These are phyloP conservation scores for Neonectria punicea DNA, from an alignment of 2,329 filamentous ascomycete genomes.

Conservation along the genomic window DNA sequence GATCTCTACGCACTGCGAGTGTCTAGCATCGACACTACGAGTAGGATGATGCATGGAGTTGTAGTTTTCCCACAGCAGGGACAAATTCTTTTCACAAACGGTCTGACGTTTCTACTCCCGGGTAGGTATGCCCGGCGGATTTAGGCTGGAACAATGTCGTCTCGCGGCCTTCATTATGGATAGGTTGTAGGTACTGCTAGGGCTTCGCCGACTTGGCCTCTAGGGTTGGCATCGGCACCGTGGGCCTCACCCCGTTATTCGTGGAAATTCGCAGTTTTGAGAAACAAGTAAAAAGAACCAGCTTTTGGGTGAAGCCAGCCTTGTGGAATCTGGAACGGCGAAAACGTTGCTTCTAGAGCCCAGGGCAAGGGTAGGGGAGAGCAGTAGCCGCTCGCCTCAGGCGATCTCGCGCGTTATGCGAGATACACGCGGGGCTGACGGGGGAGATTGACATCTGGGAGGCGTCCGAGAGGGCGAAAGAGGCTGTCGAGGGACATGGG, in stretches of 20 bases:
- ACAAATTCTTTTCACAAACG: not conserved
- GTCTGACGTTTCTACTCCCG: not conserved
- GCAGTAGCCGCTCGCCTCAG: not conserved
- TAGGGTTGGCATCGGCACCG: not conserved
- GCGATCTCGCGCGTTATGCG: slow-evolving; percentile 22
- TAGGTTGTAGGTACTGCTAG: not conserved
- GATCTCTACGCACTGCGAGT: not conserved
- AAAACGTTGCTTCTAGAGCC: not conserved
- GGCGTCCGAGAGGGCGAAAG: slow-evolving; percentile 1
- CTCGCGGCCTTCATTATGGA: not conserved
- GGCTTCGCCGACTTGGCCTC: not conserved
- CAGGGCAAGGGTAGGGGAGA: slow-evolving; percentile 7
- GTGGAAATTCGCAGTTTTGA: slow-evolving; percentile 16
- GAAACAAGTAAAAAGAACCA: not conserved
- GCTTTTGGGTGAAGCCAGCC: not conserved
- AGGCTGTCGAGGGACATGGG: not conserved
- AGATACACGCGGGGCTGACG: slow-evolving; percentile 23
- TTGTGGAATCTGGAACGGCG: not conserved
- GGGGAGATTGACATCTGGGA: not conserved
- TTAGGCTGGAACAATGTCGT: not conserved
- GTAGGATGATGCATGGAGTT: not conserved
- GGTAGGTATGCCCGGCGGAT: not conserved
- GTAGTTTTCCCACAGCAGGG: not conserved
- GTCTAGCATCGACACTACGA: not conserved
- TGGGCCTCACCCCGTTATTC: not conserved